These are phyloP conservation scores for Pleurotus platypus DNA, from an alignment of 768 basidiomycete species.

Conservation along the genomic window DNA sequence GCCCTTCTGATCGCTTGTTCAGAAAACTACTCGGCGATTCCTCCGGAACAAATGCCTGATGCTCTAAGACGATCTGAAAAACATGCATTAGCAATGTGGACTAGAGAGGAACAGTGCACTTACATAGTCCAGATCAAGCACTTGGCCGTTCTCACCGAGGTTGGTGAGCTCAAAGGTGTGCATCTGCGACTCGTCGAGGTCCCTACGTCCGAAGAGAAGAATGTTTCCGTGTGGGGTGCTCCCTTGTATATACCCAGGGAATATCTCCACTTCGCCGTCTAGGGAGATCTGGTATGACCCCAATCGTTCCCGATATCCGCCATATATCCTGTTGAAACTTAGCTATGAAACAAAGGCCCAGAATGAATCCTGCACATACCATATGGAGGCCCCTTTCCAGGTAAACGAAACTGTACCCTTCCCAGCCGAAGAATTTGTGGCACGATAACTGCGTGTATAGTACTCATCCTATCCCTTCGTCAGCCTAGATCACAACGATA, in stretches of 20 bases:
- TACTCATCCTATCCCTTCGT: not conserved
- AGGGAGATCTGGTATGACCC: constrained; percentile 10
- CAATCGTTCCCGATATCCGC: constrained; percentile 9
- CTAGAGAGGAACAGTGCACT: constrained; percentile 33
- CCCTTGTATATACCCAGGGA: constrained; percentile 5
- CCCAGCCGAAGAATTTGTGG: constrained; percentile 8
- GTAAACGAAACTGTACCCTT: constrained; percentile 7
- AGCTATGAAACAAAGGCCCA: not conserved
- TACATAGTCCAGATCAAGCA: constrained; percentile 4
- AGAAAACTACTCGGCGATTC: not conserved
- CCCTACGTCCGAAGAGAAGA: not conserved
- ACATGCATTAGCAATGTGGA: constrained; percentile 35
- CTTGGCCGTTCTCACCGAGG: constrained; percentile 4
- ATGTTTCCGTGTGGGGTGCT: not conserved
- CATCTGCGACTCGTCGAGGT: not conserved
- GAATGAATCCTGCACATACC: not conserved
- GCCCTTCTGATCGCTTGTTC: not conserved
- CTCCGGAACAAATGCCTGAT: not conserved
- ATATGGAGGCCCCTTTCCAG: constrained; percentile 8
- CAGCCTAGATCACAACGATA: not conserved
- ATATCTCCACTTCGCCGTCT: not conserved
- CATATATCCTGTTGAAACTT: constrained; percentile 8
- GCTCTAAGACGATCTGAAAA: constrained; percentile 22
- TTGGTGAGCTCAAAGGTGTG: constrained; percentile 2
- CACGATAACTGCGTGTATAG: constrained; percentile 1